Conservation (phyloP, 352 stramenopile species). For the Halophytophthora batemanensis region DNA sequence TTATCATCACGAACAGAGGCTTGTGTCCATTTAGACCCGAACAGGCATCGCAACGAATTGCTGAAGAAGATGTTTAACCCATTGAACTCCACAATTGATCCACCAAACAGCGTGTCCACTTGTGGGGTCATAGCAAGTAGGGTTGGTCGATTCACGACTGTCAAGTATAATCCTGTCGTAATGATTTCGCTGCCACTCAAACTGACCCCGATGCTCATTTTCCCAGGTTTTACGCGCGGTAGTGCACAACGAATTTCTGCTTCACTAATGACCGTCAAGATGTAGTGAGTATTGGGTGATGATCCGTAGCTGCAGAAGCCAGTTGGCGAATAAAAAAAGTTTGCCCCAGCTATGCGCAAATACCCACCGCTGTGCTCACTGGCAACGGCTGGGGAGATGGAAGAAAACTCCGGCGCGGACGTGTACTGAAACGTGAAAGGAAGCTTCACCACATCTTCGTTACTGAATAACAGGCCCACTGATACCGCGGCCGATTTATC, state of each 20-base stretch:
- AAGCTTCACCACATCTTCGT: slow-evolving; percentile 17
- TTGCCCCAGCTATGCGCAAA: slow-evolving; percentile 28
- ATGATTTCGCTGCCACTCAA: slow-evolving; percentile 24
- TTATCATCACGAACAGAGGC: slow-evolving; percentile 20
- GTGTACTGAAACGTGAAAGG: slow-evolving; percentile 35
- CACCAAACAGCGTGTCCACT: slow-evolving; percentile 28
- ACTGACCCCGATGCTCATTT: slow-evolving; percentile 22
- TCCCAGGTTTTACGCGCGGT: slow-evolving; percentile 20
- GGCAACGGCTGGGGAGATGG: slow-evolving; percentile 20
- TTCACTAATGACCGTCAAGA: slow-evolving; percentile 16
- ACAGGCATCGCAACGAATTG: slow-evolving; percentile 30
- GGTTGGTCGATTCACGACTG: slow-evolving; percentile 16
- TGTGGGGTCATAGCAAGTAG: slow-evolving; percentile 28
- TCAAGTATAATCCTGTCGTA: slow-evolving; percentile 15
- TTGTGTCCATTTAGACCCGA: slow-evolving; percentile 19
- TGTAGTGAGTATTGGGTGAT: background rate
- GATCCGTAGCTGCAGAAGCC: slow-evolving; percentile 29
- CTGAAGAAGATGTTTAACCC: slow-evolving; percentile 30
- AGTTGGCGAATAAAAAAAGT: slow-evolving; percentile 22
- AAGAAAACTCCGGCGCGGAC: slow-evolving; percentile 14
- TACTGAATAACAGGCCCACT: slow-evolving; percentile 29
- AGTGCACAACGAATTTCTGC: slow-evolving; percentile 27
- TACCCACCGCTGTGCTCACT: slow-evolving; percentile 18
- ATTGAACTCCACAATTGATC: slow-evolving; percentile 29
- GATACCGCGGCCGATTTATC: slow-evolving; percentile 1